Conservation (phyloP, 192 early-diverging fungal genomes). For the Geranomyces variabilis region DNA sequence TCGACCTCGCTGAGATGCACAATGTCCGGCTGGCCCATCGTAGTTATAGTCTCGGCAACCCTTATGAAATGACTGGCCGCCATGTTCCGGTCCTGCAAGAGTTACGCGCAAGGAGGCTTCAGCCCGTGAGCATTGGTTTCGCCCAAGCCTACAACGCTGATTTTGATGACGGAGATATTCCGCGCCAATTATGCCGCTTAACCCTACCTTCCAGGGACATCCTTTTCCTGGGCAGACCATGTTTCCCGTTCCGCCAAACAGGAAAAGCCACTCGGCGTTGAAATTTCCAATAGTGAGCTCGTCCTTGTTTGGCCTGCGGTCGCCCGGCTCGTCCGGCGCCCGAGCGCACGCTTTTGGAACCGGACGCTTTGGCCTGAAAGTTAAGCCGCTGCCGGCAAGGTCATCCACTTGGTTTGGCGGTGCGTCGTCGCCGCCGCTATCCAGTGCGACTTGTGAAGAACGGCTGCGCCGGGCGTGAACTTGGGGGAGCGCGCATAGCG, state of each 20-base stretch:
- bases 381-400: background rate
- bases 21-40: constrained; percentile 22
- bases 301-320: constrained; percentile 1
- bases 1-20: constrained; percentile 22
- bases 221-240: constrained; percentile 17
- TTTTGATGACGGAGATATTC: too few species aligned
- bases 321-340: constrained; percentile 13
- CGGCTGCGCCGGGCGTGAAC: background rate
- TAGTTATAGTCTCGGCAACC: constrained; percentile 15
- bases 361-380: background rate
- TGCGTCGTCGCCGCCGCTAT: background rate
- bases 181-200: background rate
- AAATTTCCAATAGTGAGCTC: constrained; percentile 27
- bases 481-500: background rate
- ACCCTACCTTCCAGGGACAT: constrained; percentile 28
- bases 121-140: background rate
- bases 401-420: background rate
- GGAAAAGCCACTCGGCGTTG: constrained; percentile 28
- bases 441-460: background rate
- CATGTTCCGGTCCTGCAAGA: constrained; percentile 13
- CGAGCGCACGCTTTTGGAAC: background rate
- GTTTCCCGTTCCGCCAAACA: constrained; percentile 21
- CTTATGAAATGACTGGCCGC: constrained; percentile 6
- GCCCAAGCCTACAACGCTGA: background rate
- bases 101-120: background rate